phyloP scores from a whole-genome alignment of 805 yeast species.

The Kuraishia piskuri region DNA sequence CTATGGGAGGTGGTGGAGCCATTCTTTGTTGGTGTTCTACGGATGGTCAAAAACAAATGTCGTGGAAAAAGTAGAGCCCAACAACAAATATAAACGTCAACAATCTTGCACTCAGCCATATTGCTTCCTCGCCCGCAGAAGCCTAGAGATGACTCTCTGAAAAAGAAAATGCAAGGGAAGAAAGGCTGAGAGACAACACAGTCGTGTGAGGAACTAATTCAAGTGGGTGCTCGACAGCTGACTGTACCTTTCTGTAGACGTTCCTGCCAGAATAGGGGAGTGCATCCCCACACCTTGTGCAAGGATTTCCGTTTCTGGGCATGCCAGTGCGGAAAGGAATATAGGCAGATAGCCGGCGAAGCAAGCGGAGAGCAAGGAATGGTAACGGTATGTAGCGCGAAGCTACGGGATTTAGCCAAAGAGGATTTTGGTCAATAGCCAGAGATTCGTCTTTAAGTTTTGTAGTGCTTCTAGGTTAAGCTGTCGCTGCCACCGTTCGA shows the following conservation, averaged over 20 bases:
- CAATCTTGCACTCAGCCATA: not conserved
- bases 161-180: constrained; percentile 15
- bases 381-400: no score
- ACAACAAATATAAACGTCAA: not conserved
- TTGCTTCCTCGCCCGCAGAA: not conserved
- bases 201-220: not conserved
- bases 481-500: no score
- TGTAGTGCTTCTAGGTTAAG: no score
- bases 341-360: not conserved
- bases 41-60: not conserved
- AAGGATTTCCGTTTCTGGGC: not conserved
- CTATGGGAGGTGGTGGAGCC: constrained; percentile 62
- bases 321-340: not conserved
- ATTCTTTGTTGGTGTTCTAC: constrained; percentile 9
- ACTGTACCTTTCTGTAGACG: not conserved
- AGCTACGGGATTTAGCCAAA: no score
- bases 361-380: not conserved
- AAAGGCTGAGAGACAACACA: constrained; percentile 4
- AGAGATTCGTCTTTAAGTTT: no score
- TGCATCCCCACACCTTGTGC: not conserved
- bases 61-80: not conserved
- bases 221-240: not conserved
- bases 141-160: constrained; percentile 4
- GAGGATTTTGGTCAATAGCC: no score
- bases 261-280: not conserved